Evolutionary conservation across 1,284 basidiomycete species (phyloP).

Genomic region (Moesziomyces sp.): DNA sequence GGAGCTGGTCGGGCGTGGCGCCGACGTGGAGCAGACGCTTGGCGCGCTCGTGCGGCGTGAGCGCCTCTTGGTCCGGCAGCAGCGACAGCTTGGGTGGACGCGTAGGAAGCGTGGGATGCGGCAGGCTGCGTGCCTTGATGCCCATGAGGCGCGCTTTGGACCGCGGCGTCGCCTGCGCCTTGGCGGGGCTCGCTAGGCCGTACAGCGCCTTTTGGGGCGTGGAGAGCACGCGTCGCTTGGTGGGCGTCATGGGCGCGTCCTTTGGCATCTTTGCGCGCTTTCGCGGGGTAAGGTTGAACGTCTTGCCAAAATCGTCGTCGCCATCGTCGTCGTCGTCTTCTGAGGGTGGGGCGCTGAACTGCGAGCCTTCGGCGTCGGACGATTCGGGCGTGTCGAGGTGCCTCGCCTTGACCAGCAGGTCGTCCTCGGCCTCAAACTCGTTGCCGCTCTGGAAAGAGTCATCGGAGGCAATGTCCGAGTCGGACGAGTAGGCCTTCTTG

Average conservation of each 20-base stretch:
- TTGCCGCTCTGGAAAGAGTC: slow-evolving; percentile 47
- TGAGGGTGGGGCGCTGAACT: slow-evolving; percentile 21
- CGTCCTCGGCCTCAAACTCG: slow-evolving; percentile 44
- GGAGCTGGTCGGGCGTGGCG: slow-evolving; percentile 87
- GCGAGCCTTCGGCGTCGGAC: slow-evolving; percentile 39
- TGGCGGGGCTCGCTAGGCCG: slow-evolving; percentile 38
- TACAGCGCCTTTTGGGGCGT: slow-evolving; percentile 31
- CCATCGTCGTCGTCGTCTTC: slow-evolving; percentile 34
- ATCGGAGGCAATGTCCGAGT: slow-evolving; percentile 44
- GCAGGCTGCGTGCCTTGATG: slow-evolving; percentile 33
- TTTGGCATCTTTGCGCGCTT: slow-evolving; percentile 29
- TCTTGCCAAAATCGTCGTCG: slow-evolving; percentile 29
- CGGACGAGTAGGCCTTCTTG: slow-evolving; percentile 30
- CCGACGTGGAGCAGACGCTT: slow-evolving; percentile 83
- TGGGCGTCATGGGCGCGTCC: slow-evolving; percentile 38
- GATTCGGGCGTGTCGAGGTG: slow-evolving; percentile 44
- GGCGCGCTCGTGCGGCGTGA: slow-evolving; percentile 58
- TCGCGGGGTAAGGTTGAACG: slow-evolving; percentile 33
- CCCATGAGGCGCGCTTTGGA: slow-evolving; percentile 45
- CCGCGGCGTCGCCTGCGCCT: slow-evolving; percentile 42
- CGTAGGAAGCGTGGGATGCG: slow-evolving; percentile 49
- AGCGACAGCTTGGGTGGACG: slow-evolving; percentile 53
- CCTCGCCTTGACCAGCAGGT: slow-evolving; percentile 40
- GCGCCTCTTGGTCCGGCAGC: slow-evolving; percentile 25
- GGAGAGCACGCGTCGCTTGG: slow-evolving; percentile 34